Base-by-base conservation (phyloP, 2,329 filamentous ascomycete species). In the Colletotrichum chlorophyti region DNA sequence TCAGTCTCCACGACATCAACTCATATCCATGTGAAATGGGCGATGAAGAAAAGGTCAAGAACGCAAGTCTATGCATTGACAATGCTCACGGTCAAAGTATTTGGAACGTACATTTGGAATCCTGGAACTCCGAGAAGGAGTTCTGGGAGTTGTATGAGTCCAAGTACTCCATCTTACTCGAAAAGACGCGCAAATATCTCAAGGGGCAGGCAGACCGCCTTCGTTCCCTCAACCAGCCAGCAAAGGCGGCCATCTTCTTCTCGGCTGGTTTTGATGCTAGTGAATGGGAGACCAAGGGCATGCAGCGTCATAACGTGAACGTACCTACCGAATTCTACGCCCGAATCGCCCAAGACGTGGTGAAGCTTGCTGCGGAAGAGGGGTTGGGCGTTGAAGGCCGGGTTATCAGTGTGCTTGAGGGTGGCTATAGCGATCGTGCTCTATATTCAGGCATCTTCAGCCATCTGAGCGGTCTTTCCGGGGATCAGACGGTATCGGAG, bases 281-380 rank as follows among this genome's bases (percentile, higher is more conserved):
- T 69, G 93, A 99, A 70, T 96, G 91, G 87, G 95, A 99, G 72
- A 88, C 90, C 15, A 80, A 84, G 4, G 92, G 91, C 3, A 99
- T 99, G 95, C 95, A 99, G 74, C 85, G 95, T 42, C 95, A 99
- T 73, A 89, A 91, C 57, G 93, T 97, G 67, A 97, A 97, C 68
- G 95, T 99, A 2, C 94, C 95, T 0, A 99, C 94, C 0, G 91
- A 94, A 50, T 99, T 99, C 71, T 99, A 98, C 70, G 95, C 95
- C 45, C 87, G 90, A 1, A 90, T 99, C 63, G 94, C 94, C 0
- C 84, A 88, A 40, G 95, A 99, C 68, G 85, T 97, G 3, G 88
- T 96, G 12, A 86, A 83, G 43, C 79, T 99, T 58, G 90, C 96
- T 0, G 83, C 91, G 35, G 93, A 97, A 70, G 87, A 91, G 65